These are phyloP conservation scores for Cairneyella variabilis DNA, from an alignment of 495 filamentous ascomycete genomes.

Conservation along the genomic window DNA sequence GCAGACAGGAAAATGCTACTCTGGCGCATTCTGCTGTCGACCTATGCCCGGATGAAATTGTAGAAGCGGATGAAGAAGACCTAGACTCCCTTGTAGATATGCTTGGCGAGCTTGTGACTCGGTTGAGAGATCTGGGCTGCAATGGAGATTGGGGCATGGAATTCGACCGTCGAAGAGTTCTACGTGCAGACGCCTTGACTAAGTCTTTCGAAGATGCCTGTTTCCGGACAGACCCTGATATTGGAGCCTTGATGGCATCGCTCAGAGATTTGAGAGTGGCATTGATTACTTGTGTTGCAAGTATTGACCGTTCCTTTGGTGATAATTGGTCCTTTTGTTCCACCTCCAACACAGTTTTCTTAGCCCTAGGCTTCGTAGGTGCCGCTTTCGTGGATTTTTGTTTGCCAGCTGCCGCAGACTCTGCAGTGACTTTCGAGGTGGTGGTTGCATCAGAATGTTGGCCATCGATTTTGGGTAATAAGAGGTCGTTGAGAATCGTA, in stretches of 20 bases:
- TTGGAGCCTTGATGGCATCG: slow-evolving; percentile 59
- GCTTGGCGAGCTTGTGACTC: slow-evolving; percentile 41
- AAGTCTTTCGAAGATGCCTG: slow-evolving; percentile 26
- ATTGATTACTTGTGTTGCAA: slow-evolving; percentile 84
- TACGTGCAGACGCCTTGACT: slow-evolving; percentile 33
- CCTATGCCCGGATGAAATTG: slow-evolving; percentile 31
- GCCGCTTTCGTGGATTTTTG: slow-evolving; percentile 34
- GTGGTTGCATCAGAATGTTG: not conserved
- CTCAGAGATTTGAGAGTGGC: slow-evolving; percentile 66
- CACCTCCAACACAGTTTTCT: slow-evolving; percentile 21
- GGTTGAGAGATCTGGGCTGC: slow-evolving; percentile 51
- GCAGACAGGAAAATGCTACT: slow-evolving; percentile 65
- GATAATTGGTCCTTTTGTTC: slow-evolving; percentile 35
- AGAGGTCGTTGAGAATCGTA: slow-evolving; percentile 44
- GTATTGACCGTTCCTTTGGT: slow-evolving; percentile 57
- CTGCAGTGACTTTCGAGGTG: not conserved
- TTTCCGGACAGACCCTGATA: slow-evolving; percentile 22
- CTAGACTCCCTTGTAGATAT: slow-evolving; percentile 26
- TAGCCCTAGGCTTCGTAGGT: slow-evolving; percentile 32
- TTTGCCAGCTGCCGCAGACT: slow-evolving; percentile 6
- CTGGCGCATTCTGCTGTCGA: slow-evolving; percentile 71
- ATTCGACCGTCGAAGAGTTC: slow-evolving; percentile 38
- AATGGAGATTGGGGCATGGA: slow-evolving; percentile 47
- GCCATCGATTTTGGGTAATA: slow-evolving; percentile 29
- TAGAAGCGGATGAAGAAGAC: slow-evolving; percentile 34